These are phyloP conservation scores for Pseudocercospora eumusae DNA, from an alignment of 2,329 filamentous ascomycete genomes.

Conservation along the genomic window DNA sequence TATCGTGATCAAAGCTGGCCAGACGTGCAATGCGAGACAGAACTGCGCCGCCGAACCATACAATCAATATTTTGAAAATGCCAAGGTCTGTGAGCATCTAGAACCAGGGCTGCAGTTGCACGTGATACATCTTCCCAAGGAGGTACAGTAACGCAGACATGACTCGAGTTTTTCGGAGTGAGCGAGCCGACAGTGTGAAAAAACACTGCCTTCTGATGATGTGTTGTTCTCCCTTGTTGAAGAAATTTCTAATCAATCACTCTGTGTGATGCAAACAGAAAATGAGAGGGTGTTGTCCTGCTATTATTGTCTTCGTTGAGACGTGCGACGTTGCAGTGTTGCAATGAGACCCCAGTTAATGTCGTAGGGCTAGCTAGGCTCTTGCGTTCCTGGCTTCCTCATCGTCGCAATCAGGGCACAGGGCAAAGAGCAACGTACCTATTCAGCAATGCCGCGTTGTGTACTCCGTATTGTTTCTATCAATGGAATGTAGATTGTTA, in stretches of 20 bases:
- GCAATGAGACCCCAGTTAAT: neutral
- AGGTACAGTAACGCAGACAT: neutral
- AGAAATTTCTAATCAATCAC: neutral
- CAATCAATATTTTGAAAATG: neutral
- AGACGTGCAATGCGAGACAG: neutral
- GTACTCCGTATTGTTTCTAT: too few species aligned
- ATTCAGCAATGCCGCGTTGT: neutral
- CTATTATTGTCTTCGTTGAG: conserved; percentile 3
- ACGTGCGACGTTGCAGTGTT: conserved; percentile 8
- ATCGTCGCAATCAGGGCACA: neutral
- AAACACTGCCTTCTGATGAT: neutral
- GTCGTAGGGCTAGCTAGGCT: conserved; percentile 7
- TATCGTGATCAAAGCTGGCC: neutral
- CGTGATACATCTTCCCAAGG: neutral
- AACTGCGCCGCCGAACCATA: neutral
- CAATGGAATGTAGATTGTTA: too few species aligned
- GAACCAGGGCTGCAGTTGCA: neutral
- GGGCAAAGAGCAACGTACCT: neutral
- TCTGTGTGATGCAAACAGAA: neutral
- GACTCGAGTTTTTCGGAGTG: neutral
- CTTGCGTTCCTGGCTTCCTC: neutral
- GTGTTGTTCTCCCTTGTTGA: neutral
- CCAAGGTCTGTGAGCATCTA: conserved; percentile 8
- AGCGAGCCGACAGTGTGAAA: neutral
- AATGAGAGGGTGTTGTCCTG: neutral